Evolutionary conservation across 768 basidiomycete species (phyloP).

Genomic region (Podaxis mareebaensis): DNA sequence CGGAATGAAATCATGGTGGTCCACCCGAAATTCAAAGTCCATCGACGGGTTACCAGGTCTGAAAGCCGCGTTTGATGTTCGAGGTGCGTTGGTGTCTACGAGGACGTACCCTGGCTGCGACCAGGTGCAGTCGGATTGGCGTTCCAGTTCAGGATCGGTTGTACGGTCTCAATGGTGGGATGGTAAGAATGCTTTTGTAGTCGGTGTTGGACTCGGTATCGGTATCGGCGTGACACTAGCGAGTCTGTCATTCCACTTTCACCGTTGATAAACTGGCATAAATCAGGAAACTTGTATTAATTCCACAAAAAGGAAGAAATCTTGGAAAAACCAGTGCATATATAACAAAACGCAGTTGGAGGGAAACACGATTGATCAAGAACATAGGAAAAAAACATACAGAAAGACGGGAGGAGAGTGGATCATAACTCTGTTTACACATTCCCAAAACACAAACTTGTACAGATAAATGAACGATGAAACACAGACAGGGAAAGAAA

Average conservation of each 20-base stretch:
- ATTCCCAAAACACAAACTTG: too few relatives aligned
- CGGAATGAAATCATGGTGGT: conserved; percentile 11
- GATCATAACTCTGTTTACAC: too few relatives aligned
- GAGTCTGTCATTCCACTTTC: neutral
- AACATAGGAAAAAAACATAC: neutral
- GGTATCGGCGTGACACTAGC: neutral
- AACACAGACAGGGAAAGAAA: neutral
- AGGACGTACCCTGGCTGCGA: neutral
- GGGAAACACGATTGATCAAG: neutral
- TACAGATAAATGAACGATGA: too few relatives aligned
- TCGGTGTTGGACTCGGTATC: neutral
- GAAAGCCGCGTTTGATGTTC: neutral
- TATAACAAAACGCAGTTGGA: neutral
- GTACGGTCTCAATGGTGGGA: too few relatives aligned
- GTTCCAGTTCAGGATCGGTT: too few relatives aligned
- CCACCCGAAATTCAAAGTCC: neutral
- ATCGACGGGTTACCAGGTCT: conserved; percentile 9
- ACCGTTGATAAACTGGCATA: neutral
- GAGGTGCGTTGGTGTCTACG: neutral
- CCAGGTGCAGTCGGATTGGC: too few relatives aligned
- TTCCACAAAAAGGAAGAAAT: neutral
- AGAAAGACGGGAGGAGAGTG: neutral
- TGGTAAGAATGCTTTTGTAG: neutral
- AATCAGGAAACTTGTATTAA: neutral
- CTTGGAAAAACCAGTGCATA: neutral